A percentile compares a stretch with the other conserved stretches of the same genome.
Conservation (phyloP, 1,284 basidiomycete genomes). For the Microstroma glucosiphilum region DNA sequence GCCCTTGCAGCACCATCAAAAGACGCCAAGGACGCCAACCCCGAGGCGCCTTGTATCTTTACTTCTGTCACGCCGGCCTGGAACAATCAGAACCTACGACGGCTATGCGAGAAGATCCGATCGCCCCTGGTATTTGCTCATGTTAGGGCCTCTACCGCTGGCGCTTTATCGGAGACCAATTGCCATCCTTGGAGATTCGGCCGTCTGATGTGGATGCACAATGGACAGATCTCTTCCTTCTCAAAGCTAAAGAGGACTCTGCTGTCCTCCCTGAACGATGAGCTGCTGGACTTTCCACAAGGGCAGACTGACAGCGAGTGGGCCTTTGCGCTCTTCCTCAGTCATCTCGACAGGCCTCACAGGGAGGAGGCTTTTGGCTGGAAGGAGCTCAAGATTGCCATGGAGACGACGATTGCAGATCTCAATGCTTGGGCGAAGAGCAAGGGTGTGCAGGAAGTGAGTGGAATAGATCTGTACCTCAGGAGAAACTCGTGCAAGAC, state of each 20-base stretch:
- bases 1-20: conserved; percentile 6
- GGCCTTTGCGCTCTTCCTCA: conserved; percentile 43
- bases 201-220: conserved; percentile 48
- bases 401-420: conserved; percentile 39
- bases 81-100: conserved; percentile 46
- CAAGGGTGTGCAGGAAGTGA: conserved; percentile 29
- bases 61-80: conserved; percentile 73
- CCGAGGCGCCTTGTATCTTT: conserved; percentile 73
- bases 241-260: conserved; percentile 37
- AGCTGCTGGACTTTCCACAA: conserved; percentile 40
- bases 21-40: conserved; percentile 25
- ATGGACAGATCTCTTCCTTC: conserved; percentile 43
- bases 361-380: conserved; percentile 23
- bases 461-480: neutral
- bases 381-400: conserved; percentile 31
- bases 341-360: conserved; percentile 29
- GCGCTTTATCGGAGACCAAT: conserved; percentile 43
- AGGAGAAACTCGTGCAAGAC: neutral
- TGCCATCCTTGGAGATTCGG: conserved; percentile 48
- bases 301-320: conserved; percentile 45
- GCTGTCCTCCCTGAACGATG: conserved; percentile 30
- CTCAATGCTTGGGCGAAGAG: conserved; percentile 38
- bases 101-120: conserved; percentile 46
- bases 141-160: conserved; percentile 38
- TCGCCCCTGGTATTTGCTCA: conserved; percentile 45